Base-by-base conservation (phyloP, 2,329 filamentous ascomycete species). In the Stagonosporopsis rhizophila region DNA sequence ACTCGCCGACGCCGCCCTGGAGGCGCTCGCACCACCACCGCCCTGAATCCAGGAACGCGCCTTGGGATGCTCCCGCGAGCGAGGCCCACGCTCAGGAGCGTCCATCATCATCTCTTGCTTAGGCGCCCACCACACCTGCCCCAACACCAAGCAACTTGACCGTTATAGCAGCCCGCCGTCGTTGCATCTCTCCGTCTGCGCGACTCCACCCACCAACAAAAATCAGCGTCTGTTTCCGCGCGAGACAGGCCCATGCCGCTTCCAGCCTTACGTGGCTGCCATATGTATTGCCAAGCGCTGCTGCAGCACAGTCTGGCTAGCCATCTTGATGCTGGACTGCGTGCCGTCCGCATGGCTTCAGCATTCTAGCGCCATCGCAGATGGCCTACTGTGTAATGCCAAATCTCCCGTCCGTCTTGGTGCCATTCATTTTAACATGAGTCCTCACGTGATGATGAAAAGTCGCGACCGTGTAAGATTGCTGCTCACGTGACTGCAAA, bases 241-340 rank as follows among this genome's bases (percentile, higher is more conserved):
- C 53, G 30, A 38, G 23, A 30, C 46, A 28, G 23, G 35, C 15
- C 50, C 53, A 46, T 52, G 53, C 42, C 44, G 38, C 38, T 56
- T 52, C 44, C 30, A 51, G 53, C 53, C 42, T 17, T 46, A 37
- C 30, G 41, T 56, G 53, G 47, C 53, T 56, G 51, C 35, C 15
- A 27, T 8, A 14, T 51, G 19, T 56, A 56, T 52, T 56, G 53
- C 53, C 53, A 56, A 56, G 53, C 30, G 8, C 15, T 34, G 38
- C 32, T 37, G 46, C 9, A 52, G 27, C 35, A 41, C 38, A 35
- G 37, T 46, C 53, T 34, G 42, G 42, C 53, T 44, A 46, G 28
- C 30, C 17, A 8, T 32, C 27, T 22, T 30, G 37, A 47, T 23
- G 38, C 23, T 44, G 32, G 53, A 47, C 53, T 42, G 46, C n/a